Evolutionary conservation across 192 early-diverging fungal genomes (phyloP), one percentile per base, ranked within the genome.

Genomic region (Chytriomyces sp.): DNA sequence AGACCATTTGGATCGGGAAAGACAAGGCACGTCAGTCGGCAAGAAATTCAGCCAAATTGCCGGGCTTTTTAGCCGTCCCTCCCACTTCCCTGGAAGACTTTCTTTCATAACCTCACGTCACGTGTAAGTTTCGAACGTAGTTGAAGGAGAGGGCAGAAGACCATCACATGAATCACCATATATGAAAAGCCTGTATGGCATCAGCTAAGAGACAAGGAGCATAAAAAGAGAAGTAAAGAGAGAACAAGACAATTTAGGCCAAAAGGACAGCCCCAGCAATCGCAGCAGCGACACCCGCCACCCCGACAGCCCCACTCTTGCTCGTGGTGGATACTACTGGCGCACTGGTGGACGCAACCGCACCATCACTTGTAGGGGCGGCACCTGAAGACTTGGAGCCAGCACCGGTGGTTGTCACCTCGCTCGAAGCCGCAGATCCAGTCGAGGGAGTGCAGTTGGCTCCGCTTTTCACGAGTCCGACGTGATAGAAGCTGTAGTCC

Each of bases 401-500:
- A 61, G 59, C 38, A 38, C 17, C 22, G 26, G 12, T 12, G 8
- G 60, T 36, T 10, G 65, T 0, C 44, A n/a, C 22, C n/a, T n/a
- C n/a, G n/a, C n/a, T n/a, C n/a, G n/a, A n/a, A n/a, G n/a, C n/a
- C n/a, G n/a, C n/a, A n/a, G n/a, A n/a, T n/a, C n/a, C n/a, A n/a
- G n/a, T n/a, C n/a, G n/a, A n/a, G 44, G 44, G 44, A 26, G 52
- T 68, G 32, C 65, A 68, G 36, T 25, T 19, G 17, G 30, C 54
- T 10, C 65, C 52, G n/a, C 1, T 6, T 19, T 68, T 56, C n/a
- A 68, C 65, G 17, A 68, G 44, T 17, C 65, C 65, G 55, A 68
- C 30, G 54, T 68, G 65, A 32, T 68, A 68, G 34, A 68, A 68
- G 32, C 34, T 55, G 52, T 68, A 68, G 0, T 19, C 26, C n/a